phyloP scores from a whole-genome alignment of 192 early-diverging fungal genomes.

The Coemansia sp. region DNA sequence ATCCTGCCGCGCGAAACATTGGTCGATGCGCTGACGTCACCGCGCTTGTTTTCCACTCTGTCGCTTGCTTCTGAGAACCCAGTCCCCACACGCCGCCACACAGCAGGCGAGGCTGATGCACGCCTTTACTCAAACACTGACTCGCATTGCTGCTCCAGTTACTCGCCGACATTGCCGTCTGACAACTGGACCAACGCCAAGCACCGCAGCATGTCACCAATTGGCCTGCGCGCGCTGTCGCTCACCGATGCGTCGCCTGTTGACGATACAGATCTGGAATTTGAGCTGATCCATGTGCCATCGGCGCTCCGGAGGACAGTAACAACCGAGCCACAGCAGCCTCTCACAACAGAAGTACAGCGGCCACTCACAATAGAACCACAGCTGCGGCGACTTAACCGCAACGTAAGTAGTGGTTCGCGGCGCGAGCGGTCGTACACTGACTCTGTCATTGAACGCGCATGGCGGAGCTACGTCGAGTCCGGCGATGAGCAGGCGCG shows the following conservation, averaged over 20 bases:
- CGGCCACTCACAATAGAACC: no score
- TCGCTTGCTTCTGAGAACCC: background rate
- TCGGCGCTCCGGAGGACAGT: background rate
- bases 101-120: slow-evolving; percentile 34
- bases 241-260: no score
- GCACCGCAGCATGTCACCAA: slow-evolving; percentile 33
- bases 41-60: background rate
- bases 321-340: background rate
- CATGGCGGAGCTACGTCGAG: slow-evolving; percentile 48
- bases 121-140: background rate
- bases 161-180: slow-evolving; percentile 7
- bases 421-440: slow-evolving; percentile 52
- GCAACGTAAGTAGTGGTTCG: slow-evolving; percentile 27
- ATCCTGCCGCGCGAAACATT: background rate
- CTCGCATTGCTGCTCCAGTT: background rate
- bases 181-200: slow-evolving; percentile 14
- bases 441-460: slow-evolving; percentile 41
- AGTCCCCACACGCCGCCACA: slow-evolving; percentile 31
- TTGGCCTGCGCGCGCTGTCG: slow-evolving; percentile 31
- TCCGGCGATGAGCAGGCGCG: slow-evolving; percentile 25
- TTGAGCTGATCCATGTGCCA: background rate
- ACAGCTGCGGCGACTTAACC: slow-evolving; percentile 4
- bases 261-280: background rate
- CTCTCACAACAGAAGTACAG: no score
- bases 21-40: background rate